A percentile compares a stretch with the other conserved stretches of the same genome.
Evolutionary conservation across 306 rosid genomes (phyloP).

Genomic region (Castanea crenata): DNA sequence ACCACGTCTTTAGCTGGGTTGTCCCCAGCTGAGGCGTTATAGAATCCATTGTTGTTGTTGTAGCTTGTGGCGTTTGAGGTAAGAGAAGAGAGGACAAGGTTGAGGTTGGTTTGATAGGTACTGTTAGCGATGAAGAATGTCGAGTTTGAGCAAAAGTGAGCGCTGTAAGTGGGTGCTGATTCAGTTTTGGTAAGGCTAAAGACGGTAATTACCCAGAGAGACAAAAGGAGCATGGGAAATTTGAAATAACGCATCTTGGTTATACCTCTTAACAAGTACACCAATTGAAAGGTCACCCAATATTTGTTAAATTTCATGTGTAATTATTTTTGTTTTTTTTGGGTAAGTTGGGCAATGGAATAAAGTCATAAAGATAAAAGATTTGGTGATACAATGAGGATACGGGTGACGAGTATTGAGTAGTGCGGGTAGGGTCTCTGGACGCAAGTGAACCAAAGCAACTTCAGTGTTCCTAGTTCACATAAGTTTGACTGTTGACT

Average conservation of each 20-base stretch:
- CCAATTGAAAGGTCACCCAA: too few species aligned
- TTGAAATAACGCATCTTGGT: not conserved
- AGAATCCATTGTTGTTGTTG: not conserved
- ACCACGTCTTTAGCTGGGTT: not conserved
- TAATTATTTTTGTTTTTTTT: too few species aligned
- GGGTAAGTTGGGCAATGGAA: too few species aligned
- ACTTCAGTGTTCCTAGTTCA: too few species aligned
- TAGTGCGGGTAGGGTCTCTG: too few species aligned
- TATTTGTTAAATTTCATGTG: too few species aligned
- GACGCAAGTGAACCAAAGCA: too few species aligned
- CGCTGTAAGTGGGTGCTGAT: not conserved
- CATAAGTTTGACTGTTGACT: too few species aligned
- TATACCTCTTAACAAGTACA: too few species aligned
- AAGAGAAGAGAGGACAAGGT: not conserved
- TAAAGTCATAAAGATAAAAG: too few species aligned
- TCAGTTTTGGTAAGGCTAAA: not conserved
- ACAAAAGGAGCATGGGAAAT: not conserved
- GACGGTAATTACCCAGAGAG: not conserved
- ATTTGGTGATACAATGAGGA: too few species aligned
- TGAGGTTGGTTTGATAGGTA: not conserved
- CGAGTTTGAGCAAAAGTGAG: not conserved
- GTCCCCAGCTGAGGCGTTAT: not conserved
- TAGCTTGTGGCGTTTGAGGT: not conserved
- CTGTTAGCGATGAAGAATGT: not conserved
- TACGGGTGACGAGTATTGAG: too few species aligned